Base-by-base conservation (phyloP, 2,329 filamentous ascomycete species). In the Daldinia sp. region DNA sequence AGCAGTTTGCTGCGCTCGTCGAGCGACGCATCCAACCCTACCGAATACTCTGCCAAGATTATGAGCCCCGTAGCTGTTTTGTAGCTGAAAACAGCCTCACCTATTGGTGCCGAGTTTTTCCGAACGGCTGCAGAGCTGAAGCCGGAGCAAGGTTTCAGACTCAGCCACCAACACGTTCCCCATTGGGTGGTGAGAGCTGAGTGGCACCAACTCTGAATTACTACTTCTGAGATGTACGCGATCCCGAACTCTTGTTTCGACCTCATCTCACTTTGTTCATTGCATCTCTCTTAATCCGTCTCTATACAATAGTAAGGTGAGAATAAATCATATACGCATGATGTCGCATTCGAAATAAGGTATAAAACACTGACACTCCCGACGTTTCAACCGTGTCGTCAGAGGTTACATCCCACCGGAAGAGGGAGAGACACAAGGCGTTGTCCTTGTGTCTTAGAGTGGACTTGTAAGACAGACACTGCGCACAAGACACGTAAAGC, bases 81-180 rank as follows among this genome's bases (percentile, higher is more conserved):
- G 11, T 57, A 66, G 63, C 63, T 66, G 63, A 63, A 66, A 56
- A 57, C 59, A 66, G 63, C 63, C 63, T 60, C 30, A 30, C 45
- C 47, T n/a, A 39, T 49, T 41, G 37, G 48, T 59, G 51, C 63
- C 55, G 63, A 63, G 54, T 57, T 57, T 51, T 62, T 45, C 63
- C 63, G 57, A 27, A 15, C 32, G 35, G 23, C n/a, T 27, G 43
- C 30, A 60, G 27, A 65, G 63, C 63, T 66, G 59, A 65, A 49
- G 13, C 21, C 25, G 27, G 45, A 45, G 32, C 53, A 27, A 19
- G 30, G 52, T 66, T 66, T 63, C 59, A 63, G 34, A 37, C 32
- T 21, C 27, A 51, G 23, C 21, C 27, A 43, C 49, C 56, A 30
- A 37, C n/a, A 43, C 23, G 4, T 27, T 37, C 37, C 48, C 39